phyloP scores from a whole-genome alignment of 208 protist species.

The Trypanosomatidae sp. region DNA sequence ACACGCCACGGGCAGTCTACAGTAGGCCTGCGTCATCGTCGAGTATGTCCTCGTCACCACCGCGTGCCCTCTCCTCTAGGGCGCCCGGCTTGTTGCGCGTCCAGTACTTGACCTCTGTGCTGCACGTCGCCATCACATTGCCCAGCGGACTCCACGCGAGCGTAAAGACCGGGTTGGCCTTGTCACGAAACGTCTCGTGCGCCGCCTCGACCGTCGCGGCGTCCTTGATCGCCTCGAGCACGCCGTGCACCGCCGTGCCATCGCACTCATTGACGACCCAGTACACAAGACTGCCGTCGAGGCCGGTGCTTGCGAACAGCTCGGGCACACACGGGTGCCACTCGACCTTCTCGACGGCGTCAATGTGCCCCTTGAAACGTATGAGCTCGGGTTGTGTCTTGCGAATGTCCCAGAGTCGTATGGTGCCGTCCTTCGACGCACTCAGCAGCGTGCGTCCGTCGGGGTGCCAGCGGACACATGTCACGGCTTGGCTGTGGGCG shows the following conservation, averaged over 20 bases:
- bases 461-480: slow-evolving; percentile 78
- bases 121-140: slow-evolving; percentile 63
- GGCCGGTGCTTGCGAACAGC: slow-evolving; percentile 63
- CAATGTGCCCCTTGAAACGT: slow-evolving; percentile 62
- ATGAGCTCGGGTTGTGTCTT: slow-evolving; percentile 57
- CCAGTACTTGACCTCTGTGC: slow-evolving; percentile 82
- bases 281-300: slow-evolving; percentile 68
- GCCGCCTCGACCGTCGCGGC: slow-evolving; percentile 57
- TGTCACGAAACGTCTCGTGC: slow-evolving; percentile 69
- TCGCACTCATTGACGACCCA: slow-evolving; percentile 75
- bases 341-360: slow-evolving; percentile 52
- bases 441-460: slow-evolving; percentile 61
- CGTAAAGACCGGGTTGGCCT: slow-evolving; percentile 58
- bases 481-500: slow-evolving; percentile 65
- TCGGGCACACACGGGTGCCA: slow-evolving; percentile 71
- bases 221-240: slow-evolving; percentile 35
- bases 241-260: slow-evolving; percentile 33
- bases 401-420: slow-evolving; percentile 82
- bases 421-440: slow-evolving; percentile 58
- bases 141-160: slow-evolving; percentile 75
- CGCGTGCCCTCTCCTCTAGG: slow-evolving; percentile 69
- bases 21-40: slow-evolving; percentile 24
- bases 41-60: slow-evolving; percentile 53
- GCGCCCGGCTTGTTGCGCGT: slow-evolving; percentile 75
- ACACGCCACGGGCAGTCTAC: too few species aligned